Evolutionary conservation across 768 basidiomycete species (phyloP).

Genomic region (Kwoniella shandongensis): DNA sequence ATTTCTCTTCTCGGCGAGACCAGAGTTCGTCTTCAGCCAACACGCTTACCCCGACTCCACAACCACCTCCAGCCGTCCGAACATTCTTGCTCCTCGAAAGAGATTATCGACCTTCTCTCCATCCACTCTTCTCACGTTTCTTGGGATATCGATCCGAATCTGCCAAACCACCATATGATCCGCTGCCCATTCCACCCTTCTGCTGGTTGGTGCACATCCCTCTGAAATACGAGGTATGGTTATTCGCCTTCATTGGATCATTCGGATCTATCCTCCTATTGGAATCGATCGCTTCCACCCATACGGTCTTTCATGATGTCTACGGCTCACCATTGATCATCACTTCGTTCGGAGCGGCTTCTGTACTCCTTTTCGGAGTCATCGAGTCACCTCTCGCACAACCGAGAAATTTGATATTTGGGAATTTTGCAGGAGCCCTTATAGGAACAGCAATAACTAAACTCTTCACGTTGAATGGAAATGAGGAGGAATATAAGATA

Average conservation of each 20-base stretch:
- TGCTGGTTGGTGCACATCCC: constrained; percentile 28
- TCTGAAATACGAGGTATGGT: constrained; percentile 35
- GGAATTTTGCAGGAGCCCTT: constrained; percentile 35
- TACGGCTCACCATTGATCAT: constrained; percentile 31
- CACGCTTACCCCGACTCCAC: too few species aligned
- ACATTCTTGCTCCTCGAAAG: not conserved
- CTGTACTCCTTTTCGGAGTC: constrained; percentile 32
- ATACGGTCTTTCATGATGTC: constrained; percentile 14
- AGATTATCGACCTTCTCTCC: constrained; percentile 25
- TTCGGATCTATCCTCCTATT: constrained; percentile 36
- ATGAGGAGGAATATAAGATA: constrained; percentile 9
- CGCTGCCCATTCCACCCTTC: constrained; percentile 32
- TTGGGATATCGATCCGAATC: constrained; percentile 22
- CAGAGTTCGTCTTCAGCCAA: too few species aligned
- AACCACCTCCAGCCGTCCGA: too few species aligned
- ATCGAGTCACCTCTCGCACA: constrained; percentile 41
- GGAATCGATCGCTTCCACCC: constrained; percentile 25
- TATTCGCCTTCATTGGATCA: constrained; percentile 32
- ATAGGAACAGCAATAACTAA: constrained; percentile 30
- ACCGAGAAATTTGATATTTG: constrained; percentile 36
- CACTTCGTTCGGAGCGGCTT: constrained; percentile 40
- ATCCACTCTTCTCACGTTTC: constrained; percentile 22
- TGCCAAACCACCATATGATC: constrained; percentile 20
- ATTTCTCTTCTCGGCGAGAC: too few species aligned
- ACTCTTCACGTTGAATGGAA: constrained; percentile 24